phyloP scores from a whole-genome alignment of 2,329 filamentous ascomycete genomes.

The Penicillium sp. region DNA sequence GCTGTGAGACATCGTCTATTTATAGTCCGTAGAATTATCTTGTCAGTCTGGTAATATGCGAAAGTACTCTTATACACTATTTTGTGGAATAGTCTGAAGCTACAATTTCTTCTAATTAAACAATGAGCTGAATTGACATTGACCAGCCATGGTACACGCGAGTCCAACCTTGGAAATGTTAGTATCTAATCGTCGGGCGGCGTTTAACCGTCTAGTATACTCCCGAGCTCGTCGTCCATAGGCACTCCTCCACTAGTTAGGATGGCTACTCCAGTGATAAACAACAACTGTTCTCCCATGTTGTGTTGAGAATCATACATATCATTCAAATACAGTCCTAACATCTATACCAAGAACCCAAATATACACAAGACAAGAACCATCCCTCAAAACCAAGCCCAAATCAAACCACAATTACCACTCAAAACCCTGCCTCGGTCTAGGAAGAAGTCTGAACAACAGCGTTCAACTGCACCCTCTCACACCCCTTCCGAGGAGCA shows the following conservation, averaged over 20 bases:
- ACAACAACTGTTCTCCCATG: background rate
- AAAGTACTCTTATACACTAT: background rate
- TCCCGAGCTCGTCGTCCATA: no score
- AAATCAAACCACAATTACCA: background rate
- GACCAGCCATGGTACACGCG: background rate
- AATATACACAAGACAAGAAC: background rate
- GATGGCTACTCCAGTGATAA: background rate
- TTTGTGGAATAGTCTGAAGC: background rate
- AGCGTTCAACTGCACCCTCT: conserved; percentile 6
- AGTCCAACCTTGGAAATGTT: background rate
- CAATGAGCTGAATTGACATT: background rate
- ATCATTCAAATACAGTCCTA: background rate
- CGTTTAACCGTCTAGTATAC: no score
- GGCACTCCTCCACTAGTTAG: no score
- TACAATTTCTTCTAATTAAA: background rate
- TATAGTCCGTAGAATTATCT: conserved; percentile 9
- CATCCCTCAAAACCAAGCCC: background rate
- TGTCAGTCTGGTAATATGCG: no score
- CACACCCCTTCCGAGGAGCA: conserved; percentile 9
- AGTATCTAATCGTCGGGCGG: background rate
- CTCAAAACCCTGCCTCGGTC: background rate
- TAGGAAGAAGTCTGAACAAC: background rate
- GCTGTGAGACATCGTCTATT: conserved; percentile 24
- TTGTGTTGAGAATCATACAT: background rate
- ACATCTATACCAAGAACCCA: background rate